These are phyloP conservation scores for Saururus chinensis DNA, from an alignment of 164 flowering plant species.

Conservation along the genomic window DNA sequence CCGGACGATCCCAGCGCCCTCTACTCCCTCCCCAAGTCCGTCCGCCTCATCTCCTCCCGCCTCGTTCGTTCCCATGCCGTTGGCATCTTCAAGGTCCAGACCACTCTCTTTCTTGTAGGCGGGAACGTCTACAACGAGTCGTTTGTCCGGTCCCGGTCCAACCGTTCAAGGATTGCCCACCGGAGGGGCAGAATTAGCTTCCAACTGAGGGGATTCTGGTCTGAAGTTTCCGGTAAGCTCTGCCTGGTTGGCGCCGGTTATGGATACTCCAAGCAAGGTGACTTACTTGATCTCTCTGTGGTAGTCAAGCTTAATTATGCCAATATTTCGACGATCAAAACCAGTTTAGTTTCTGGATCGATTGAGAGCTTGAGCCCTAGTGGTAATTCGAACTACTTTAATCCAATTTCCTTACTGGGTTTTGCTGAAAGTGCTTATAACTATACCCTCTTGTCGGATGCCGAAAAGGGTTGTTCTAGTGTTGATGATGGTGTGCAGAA, in stretches of 20 bases:
- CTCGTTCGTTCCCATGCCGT: conserved; percentile 8
- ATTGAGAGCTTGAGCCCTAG: conserved; percentile 26
- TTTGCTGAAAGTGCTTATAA: conserved; percentile 21
- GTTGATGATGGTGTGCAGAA: conserved; percentile 1
- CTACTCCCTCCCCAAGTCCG: conserved; percentile 3
- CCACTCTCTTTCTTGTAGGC: conserved; percentile 4
- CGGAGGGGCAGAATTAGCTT: conserved; percentile 11
- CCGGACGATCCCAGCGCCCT: conserved; percentile 2
- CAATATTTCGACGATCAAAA: conserved; percentile 15
- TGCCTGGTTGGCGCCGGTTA: conserved; percentile 47
- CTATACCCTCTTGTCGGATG: conserved; percentile 19
- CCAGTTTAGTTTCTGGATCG: conserved; percentile 37
- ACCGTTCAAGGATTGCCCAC: neutral
- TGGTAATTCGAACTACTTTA: conserved; percentile 15
- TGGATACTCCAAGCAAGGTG: conserved; percentile 18
- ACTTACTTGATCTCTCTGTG: conserved; percentile 16
- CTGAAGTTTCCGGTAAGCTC: conserved; percentile 28
- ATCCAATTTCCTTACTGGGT: conserved; percentile 26
- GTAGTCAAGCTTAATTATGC: conserved; percentile 39
- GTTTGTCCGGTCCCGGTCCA: neutral
- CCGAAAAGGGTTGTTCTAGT: conserved; percentile 9
- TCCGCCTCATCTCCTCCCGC: neutral
- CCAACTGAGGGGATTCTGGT: conserved; percentile 43
- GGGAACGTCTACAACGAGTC: neutral
- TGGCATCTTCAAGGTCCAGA: conserved; percentile 15